phyloP scores from a whole-genome alignment of 2,329 filamentous ascomycete genomes.

The Calonectria fujianensis region DNA sequence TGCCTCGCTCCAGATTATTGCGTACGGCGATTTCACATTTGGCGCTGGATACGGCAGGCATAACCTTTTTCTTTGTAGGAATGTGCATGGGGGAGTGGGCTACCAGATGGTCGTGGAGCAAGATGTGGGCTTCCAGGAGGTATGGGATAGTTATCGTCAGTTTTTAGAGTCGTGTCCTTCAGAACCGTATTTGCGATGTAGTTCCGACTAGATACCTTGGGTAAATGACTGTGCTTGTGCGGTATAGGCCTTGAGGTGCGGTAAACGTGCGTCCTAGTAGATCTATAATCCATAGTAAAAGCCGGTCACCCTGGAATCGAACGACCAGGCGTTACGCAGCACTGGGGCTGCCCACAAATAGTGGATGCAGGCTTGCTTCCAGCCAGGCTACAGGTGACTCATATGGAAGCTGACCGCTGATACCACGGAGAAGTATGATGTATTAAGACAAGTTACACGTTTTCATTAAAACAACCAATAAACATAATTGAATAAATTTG shows the following conservation, averaged over 20 bases:
- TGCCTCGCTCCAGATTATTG: slow-evolving; percentile 21
- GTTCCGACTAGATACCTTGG: neutral
- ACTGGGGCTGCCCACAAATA: too few relatives aligned
- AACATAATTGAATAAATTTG: too few relatives aligned
- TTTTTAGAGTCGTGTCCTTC: slow-evolving; percentile 24
- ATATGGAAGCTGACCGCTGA: too few relatives aligned
- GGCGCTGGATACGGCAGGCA: slow-evolving; percentile 6
- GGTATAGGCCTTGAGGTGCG: neutral
- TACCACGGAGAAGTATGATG: too few relatives aligned
- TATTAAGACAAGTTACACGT: too few relatives aligned
- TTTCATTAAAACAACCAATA: too few relatives aligned
- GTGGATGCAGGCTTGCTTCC: too few relatives aligned
- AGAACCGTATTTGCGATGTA: slow-evolving; percentile 1
- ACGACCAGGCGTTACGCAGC: too few relatives aligned
- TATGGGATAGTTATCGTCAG: neutral
- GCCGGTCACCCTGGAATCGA: too few relatives aligned
- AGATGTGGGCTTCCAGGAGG: neutral
- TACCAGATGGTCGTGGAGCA: slow-evolving; percentile 3
- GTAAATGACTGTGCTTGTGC: neutral
- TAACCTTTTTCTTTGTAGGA: slow-evolving; percentile 2
- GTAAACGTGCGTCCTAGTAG: neutral
- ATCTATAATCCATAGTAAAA: too few relatives aligned
- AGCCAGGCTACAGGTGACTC: too few relatives aligned
- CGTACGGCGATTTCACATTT: slow-evolving; percentile 30
- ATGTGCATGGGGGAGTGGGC: neutral